Percentiles rank a stretch among this genome's conserved stretches.
These are phyloP conservation scores for Phytophthora pluvialis DNA, from an alignment of 352 stramenopile genomes.

Conservation along the genomic window DNA sequence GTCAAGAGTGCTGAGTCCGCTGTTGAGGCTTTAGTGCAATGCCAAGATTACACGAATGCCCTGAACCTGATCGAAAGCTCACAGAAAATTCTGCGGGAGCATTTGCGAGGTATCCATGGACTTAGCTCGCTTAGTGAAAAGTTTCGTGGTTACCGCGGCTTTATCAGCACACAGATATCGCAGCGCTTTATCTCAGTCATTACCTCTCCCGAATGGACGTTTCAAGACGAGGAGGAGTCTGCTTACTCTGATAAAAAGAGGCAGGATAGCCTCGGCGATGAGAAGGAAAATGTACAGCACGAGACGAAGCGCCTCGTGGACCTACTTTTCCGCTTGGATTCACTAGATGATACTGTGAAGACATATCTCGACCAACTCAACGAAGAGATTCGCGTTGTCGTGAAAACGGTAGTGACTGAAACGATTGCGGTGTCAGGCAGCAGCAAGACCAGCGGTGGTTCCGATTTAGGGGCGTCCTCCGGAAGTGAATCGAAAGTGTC, in stretches of 20 bases:
- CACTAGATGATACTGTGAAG: slow-evolving; percentile 67
- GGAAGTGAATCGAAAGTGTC: slow-evolving; percentile 82
- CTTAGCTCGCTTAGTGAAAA: slow-evolving; percentile 80
- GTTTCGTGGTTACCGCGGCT: slow-evolving; percentile 68
- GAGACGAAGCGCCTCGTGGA: slow-evolving; percentile 68
- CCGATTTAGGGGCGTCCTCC: slow-evolving; percentile 24
- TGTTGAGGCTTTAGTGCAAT: slow-evolving; percentile 85
- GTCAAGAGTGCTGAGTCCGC: slow-evolving; percentile 86
- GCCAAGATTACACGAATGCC: slow-evolving; percentile 81
- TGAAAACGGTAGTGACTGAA: slow-evolving; percentile 90
- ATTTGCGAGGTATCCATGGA: slow-evolving; percentile 82
- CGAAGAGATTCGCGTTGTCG: slow-evolving; percentile 88
- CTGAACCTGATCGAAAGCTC: slow-evolving; percentile 82
- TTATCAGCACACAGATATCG: slow-evolving; percentile 82
- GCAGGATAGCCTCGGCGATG: slow-evolving; percentile 32
- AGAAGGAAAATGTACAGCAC: slow-evolving; percentile 44
- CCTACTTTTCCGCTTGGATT: slow-evolving; percentile 80
- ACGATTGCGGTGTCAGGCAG: slow-evolving; percentile 78
- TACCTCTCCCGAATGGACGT: slow-evolving; percentile 85
- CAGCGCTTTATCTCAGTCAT: slow-evolving; percentile 82
- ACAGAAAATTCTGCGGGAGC: slow-evolving; percentile 65
- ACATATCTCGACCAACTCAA: slow-evolving; percentile 85
- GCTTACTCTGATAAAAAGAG: slow-evolving; percentile 25
- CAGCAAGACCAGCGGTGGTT: slow-evolving; percentile 40
- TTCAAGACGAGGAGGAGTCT: slow-evolving; percentile 60